Evolutionary conservation across 192 early-diverging fungal species (phyloP).

Genomic region (Podila minutissima): DNA sequence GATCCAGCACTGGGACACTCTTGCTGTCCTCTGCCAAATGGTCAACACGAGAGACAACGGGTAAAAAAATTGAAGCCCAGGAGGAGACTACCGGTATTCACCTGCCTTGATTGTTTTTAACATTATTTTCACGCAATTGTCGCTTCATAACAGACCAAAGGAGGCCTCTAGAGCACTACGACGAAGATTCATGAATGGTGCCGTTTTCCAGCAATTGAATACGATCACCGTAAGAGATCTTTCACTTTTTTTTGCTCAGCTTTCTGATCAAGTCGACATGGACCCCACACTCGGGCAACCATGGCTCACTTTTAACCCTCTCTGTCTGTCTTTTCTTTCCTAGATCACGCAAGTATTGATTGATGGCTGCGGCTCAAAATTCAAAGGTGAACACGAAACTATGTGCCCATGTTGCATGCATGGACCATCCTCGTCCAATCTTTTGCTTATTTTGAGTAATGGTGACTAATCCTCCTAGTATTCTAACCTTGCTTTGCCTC

Average conservation of each 20-base stretch:
- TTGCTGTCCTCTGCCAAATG: not conserved
- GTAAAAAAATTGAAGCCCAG: not conserved
- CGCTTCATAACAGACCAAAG: not conserved
- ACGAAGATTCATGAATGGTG: slow-evolving; percentile 9
- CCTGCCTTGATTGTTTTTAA: not conserved
- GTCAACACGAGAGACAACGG: not conserved
- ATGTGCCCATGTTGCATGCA: not conserved
- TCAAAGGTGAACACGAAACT: not conserved
- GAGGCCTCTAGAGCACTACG: slow-evolving; percentile 35
- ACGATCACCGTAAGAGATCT: slow-evolving; percentile 18
- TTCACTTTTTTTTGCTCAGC: not conserved
- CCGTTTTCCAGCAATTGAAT: slow-evolving; percentile 30
- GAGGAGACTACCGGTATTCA: not conserved
- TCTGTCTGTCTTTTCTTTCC: not conserved
- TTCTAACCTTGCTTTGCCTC: not conserved
- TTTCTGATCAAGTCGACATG: not conserved
- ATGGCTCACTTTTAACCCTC: not conserved
- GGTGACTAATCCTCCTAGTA: not conserved
- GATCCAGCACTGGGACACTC: not conserved
- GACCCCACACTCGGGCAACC: not conserved
- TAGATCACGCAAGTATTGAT: slow-evolving; percentile 12
- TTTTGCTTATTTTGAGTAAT: no score
- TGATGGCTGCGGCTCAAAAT: slow-evolving; percentile 7
- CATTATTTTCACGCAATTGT: not conserved
- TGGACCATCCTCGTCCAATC: not conserved